These are phyloP conservation scores for Lasiosphaeris hirsuta DNA, from an alignment of 495 filamentous ascomycete species.

Conservation along the genomic window DNA sequence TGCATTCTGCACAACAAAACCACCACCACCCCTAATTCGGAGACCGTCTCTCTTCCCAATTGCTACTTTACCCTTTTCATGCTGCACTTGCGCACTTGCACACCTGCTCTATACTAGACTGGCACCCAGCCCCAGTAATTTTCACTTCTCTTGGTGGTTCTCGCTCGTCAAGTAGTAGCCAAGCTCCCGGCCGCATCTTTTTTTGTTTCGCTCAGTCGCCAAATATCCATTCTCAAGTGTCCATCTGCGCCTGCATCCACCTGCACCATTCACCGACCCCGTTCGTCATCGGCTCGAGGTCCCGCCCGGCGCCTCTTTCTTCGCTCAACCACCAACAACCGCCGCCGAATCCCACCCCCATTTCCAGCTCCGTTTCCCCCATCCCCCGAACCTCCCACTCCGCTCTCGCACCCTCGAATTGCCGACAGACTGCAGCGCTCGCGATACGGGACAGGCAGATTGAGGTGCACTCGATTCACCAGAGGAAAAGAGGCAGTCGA, in stretches of 20 bases:
- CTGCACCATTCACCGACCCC: constrained; percentile 11
- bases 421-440: constrained; percentile 20
- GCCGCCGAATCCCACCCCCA: constrained; percentile 7
- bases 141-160: too few relatives aligned
- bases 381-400: constrained; percentile 24
- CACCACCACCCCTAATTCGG: constrained; percentile 17
- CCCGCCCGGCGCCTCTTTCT: constrained; percentile 9
- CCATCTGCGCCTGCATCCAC: background rate
- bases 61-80: too few relatives aligned
- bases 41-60: background rate
- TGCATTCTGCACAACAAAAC: constrained; percentile 19
- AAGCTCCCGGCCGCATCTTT: background rate
- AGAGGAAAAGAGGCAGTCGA: constrained; percentile 12
- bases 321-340: constrained; percentile 14
- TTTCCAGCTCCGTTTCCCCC: constrained; percentile 15
- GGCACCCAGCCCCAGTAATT: too few relatives aligned
- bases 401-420: constrained; percentile 25
- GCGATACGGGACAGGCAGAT: constrained; percentile 25
- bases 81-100: too few relatives aligned
- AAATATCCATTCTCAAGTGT: background rate
- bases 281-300: constrained; percentile 18
- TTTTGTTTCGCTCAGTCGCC: constrained; percentile 4
- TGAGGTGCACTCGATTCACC: constrained; percentile 18
- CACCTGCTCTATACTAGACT: too few relatives aligned
- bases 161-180: too few relatives aligned